Base-by-base conservation (phyloP, 2,329 filamentous ascomycete genomes). In the Verticillium klebahnii region DNA sequence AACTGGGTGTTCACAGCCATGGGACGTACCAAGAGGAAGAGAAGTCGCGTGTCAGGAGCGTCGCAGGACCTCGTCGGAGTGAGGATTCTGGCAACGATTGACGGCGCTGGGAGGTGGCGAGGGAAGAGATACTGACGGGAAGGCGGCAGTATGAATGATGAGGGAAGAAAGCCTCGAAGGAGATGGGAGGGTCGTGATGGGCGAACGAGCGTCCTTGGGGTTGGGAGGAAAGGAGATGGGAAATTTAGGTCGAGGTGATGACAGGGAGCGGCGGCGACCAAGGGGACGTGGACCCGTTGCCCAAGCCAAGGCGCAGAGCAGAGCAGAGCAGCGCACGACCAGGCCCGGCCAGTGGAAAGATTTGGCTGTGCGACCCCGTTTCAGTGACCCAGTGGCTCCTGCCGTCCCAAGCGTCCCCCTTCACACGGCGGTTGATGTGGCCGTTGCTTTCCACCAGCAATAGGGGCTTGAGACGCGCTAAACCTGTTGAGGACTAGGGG, bases 41-140 rank as follows among this genome's bases (percentile, higher is more conserved):
- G n/a, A 57, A 67, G 70, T 74, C 74, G 74, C 75, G 75, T 75
- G 69, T 75, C 69, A 69, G 69, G 66, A 68, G 69, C 67, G 72
- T 70, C 68, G 70, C 69, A 69, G 65, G 64, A 67, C 64, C 19
- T 52, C 45, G n/a, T 5, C 19, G 45, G 3, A 25, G 3, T 19
- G 19, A 52, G 45, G 45, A 14, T 11, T 52, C 45, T 52, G 45
- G 45, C 45, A 23, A 52, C 14, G 14, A 14, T 52, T 23, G 45
- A 52, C 45, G 45, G 19, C 45, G 45, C 45, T 52, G 9, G 45
- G 9, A 23, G 19, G 45, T 52, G 11, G 23, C 45, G 23, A 52
- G 32, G 45, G 52, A 60, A 60, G 45, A 55, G 36, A 60, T 60
- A 60, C 52, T 60, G 45, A 29, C 45, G 45, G 29, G 52, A 37